Base-by-base conservation (phyloP, 306 rosid species). In the Trichosanthes cucumerina region DNA sequence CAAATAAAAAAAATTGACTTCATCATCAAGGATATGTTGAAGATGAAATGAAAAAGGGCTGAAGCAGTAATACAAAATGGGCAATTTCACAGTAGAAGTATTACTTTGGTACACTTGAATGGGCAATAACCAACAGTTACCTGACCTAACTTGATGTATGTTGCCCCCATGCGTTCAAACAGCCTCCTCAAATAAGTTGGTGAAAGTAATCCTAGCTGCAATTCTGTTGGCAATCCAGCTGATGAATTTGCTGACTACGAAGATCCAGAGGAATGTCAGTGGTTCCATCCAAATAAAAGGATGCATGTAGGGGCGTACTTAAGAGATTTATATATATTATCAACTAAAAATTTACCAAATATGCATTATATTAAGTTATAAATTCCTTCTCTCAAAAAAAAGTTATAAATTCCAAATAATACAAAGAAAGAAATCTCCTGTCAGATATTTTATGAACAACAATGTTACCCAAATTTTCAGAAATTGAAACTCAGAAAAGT, bases 141-240 rank as follows among this genome's bases (percentile, higher is more conserved):
- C 96, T 95, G 98, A 50, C 98, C 98, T 80, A 95, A 80, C 81
- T 92, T 95, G 85, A 95, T 84, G 85, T 95, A 95, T 41, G 97
- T 92, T 79, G 97, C 97, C 7, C 97, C 98, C 93, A 95, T 86
- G 79, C 97, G 96, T 85, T 95, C 98, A 56, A 95, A 92, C 80
- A 92, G 80, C 79, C 87, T 89, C 85, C 98, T 91, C 88, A 95
- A 77, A 81, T 95, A 91, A 81, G 86, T 38, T 47, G 98, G 97
- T 50, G 98, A 89, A 56, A 92, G 78, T 80, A 89, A 81, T 80
- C 97, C 96, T 85, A 87, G 91, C 90, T 89, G 97, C 86, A 88
- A 0, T 81, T 92, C 92, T 64, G 86, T 82, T 6, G 90, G 90
- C 81, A 91, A 80, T 75, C 93, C 89, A 65, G 89, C 50, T 65